Percentiles rank a stretch among this genome's conserved stretches.
These are phyloP conservation scores for Cordyceps militaris DNA, from an alignment of 2,329 filamentous ascomycete species.

Conservation along the genomic window DNA sequence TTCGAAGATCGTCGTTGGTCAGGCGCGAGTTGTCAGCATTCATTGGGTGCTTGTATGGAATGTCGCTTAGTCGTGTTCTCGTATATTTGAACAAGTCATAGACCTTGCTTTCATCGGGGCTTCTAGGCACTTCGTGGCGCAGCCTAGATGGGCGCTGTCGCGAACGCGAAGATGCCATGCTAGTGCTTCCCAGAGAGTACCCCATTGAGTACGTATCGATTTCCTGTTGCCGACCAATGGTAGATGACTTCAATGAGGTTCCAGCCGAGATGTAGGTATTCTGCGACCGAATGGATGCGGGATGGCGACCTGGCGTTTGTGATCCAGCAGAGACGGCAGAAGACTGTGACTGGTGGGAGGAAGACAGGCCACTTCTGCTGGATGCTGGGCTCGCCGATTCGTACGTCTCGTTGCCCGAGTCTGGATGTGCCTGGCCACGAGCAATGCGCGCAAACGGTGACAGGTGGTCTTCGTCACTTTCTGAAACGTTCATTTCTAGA, in stretches of 20 bases:
- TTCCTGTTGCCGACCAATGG: conserved; percentile 24
- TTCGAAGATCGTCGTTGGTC: conserved; percentile 72
- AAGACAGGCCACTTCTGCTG: conserved; percentile 50
- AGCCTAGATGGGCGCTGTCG: conserved; percentile 58
- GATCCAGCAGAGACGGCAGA: conserved; percentile 40
- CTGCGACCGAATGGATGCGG: conserved; percentile 48
- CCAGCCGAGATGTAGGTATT: conserved; percentile 64
- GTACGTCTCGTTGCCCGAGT: conserved; percentile 51
- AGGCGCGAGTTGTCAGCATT: conserved; percentile 50
- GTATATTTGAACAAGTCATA: conserved; percentile 83
- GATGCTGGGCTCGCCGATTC: conserved; percentile 62
- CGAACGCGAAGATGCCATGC: conserved; percentile 40
- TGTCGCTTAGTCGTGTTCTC: conserved; percentile 70
- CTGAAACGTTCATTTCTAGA: conserved; percentile 53
- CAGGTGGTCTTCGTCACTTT: conserved; percentile 70
- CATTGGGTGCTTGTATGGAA: conserved; percentile 69
- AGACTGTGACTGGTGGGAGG: conserved; percentile 48
- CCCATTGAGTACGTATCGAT: conserved; percentile 49
- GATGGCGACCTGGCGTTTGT: conserved; percentile 42
- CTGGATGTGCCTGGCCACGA: conserved; percentile 53
- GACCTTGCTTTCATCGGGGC: conserved; percentile 58
- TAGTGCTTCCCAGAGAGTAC: conserved; percentile 31
- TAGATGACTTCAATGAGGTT: conserved; percentile 36
- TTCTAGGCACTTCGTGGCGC: conserved; percentile 72
- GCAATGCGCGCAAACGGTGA: conserved; percentile 70